Evolutionary conservation across 352 stramenopile species (phyloP).

Genomic region (Vaucheria bursata): DNA sequence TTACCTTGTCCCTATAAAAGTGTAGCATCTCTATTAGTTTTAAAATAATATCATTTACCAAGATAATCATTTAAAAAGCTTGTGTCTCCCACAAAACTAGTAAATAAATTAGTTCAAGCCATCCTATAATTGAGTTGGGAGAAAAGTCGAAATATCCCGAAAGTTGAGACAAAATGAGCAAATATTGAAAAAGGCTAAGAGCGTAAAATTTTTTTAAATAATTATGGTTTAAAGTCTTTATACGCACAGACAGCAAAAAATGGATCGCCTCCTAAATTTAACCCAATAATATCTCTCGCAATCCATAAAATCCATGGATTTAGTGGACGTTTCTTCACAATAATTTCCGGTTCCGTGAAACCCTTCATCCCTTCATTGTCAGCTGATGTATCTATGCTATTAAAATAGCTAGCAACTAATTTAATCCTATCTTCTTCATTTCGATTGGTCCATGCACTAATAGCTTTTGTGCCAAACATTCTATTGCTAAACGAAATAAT

Average conservation of each 20-base stretch:
- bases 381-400: not conserved
- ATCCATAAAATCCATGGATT: not conserved
- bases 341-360: slow-evolving; percentile 20
- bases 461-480: slow-evolving; percentile 30
- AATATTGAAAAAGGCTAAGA: too few relatives aligned
- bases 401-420: slow-evolving; percentile 30
- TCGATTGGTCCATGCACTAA: slow-evolving; percentile 29
- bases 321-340: too few relatives aligned
- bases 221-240: slow-evolving; percentile 9
- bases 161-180: too few relatives aligned
- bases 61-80: too few relatives aligned
- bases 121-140: too few relatives aligned
- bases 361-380: not conserved
- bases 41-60: too few relatives aligned
- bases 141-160: too few relatives aligned
- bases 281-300: slow-evolving; percentile 16
- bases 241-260: slow-evolving; percentile 23
- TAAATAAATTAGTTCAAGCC: too few relatives aligned
- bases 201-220: too few relatives aligned
- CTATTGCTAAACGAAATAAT: slow-evolving; percentile 43
- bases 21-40: too few relatives aligned
- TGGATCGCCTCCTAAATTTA: slow-evolving; percentile 13
- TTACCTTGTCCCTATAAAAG: too few relatives aligned
- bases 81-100: too few relatives aligned
- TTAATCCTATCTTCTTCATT: slow-evolving; percentile 9